These are phyloP conservation scores for Boletus reticulatus DNA, from an alignment of 768 basidiomycete genomes.

Conservation along the genomic window DNA sequence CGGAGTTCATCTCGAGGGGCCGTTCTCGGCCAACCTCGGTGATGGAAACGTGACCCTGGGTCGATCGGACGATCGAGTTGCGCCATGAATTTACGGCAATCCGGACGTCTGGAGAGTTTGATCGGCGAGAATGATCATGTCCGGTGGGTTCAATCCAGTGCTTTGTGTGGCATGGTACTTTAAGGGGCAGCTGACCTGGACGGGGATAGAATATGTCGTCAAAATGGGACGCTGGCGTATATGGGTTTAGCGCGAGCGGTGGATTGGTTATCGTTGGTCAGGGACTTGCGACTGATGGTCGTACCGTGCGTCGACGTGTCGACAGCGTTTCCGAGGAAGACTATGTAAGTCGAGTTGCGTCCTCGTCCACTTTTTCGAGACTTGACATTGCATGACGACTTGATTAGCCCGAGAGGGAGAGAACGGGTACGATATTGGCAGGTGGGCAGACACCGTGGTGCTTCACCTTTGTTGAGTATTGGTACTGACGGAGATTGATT, in stretches of 20 bases:
- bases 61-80: slow-evolving; percentile 44
- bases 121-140: slow-evolving; percentile 47
- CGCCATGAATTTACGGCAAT: slow-evolving; percentile 43
- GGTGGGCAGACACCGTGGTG: slow-evolving; percentile 24
- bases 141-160: slow-evolving; percentile 27
- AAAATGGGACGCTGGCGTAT: slow-evolving; percentile 54
- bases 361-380: neutral
- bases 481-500: slow-evolving; percentile 31
- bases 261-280: neutral
- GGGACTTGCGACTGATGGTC: neutral
- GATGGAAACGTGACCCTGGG: slow-evolving; percentile 41
- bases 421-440: slow-evolving; percentile 50
- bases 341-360: slow-evolving; percentile 25
- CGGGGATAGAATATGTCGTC: slow-evolving; percentile 43
- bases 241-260: slow-evolving; percentile 48
- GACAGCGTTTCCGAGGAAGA: slow-evolving; percentile 46
- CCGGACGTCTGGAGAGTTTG: slow-evolving; percentile 37
- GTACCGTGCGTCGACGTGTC: no score
- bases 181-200: neutral
- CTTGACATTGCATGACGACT: neutral
- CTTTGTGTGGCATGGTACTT: no score
- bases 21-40: slow-evolving; percentile 44
- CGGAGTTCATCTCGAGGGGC: slow-evolving; percentile 33
- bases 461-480: neutral
- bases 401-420: slow-evolving; percentile 27